Evolutionary conservation across 208 protist species (phyloP).

Genomic region (Trypanosoma mega): DNA sequence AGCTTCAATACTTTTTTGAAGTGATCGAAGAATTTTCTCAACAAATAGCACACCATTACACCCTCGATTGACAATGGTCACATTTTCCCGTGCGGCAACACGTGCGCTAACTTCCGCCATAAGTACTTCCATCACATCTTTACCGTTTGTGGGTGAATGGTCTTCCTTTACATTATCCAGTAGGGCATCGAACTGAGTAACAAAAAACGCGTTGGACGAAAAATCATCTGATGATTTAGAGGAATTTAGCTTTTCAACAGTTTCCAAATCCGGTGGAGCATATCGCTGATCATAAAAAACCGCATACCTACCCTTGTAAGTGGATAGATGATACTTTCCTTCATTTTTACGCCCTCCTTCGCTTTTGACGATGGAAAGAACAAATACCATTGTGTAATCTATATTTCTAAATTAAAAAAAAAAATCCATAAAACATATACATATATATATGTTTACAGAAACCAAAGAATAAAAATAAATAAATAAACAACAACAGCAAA

Average conservation of each 20-base stretch:
- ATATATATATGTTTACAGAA: neutral
- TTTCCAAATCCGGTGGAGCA: conserved; percentile 9
- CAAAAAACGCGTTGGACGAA: conserved; percentile 48
- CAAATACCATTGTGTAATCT: conserved; percentile 19
- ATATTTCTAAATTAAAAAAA: neutral
- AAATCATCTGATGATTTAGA: conserved; percentile 8
- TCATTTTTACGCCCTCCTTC: conserved; percentile 14
- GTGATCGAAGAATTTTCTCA: conserved; percentile 51
- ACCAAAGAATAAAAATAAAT: neutral
- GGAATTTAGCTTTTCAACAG: conserved; percentile 7
- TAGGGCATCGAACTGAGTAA: conserved; percentile 64
- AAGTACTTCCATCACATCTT: conserved; percentile 41
- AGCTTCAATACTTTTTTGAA: conserved; percentile 56
- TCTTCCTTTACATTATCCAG: conserved; percentile 42
- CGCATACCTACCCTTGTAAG: conserved; percentile 11
- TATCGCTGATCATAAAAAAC: conserved; percentile 28
- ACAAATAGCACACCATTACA: conserved; percentile 53
- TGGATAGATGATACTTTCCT: conserved; percentile 17
- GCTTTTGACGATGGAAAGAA: conserved; percentile 16
- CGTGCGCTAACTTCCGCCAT: conserved; percentile 55
- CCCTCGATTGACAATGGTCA: conserved; percentile 83
- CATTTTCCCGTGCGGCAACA: conserved; percentile 73
- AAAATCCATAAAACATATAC: neutral
- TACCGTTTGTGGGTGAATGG: neutral
- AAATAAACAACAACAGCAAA: neutral